Percentiles rank a stretch among this genome's conserved stretches.
Evolutionary conservation across 257 asterid genomes (phyloP).

Genomic region (Solanum pinnatisectum): DNA sequence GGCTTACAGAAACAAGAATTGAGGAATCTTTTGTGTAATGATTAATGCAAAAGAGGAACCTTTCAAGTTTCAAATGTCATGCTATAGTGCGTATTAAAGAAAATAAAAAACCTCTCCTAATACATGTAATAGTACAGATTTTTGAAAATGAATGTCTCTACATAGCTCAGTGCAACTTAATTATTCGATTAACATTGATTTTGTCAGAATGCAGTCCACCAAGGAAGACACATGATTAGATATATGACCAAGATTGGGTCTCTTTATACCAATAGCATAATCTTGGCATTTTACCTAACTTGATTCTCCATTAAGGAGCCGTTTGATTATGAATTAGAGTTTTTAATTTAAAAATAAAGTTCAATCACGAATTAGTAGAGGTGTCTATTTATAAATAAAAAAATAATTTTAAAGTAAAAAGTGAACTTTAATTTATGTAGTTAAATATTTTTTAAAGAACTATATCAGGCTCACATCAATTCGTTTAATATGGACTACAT

Average conservation of each 20-base stretch:
- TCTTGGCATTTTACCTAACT: background rate
- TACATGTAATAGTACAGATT: background rate
- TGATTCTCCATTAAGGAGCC: background rate
- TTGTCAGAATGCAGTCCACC: background rate
- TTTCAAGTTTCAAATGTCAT: background rate
- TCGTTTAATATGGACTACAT: no score
- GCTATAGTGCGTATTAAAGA: background rate
- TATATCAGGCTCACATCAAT: no score
- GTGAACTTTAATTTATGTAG: background rate
- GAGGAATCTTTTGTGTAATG: background rate
- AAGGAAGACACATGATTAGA: no score
- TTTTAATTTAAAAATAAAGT: background rate
- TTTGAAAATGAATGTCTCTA: background rate
- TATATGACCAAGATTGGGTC: no score
- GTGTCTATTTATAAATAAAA: no score
- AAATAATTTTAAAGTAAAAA: no score
- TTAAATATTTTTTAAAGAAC: no score
- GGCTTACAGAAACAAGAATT: background rate
- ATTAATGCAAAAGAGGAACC: background rate
- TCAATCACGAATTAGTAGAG: no score
- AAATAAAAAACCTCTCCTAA: background rate
- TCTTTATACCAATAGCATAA: background rate
- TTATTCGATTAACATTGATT: background rate
- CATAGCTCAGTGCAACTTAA: background rate
- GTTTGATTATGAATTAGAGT: background rate